These are phyloP conservation scores for Pinus albicaulis DNA, from an alignment of 75 land plant species.

Conservation along the genomic window DNA sequence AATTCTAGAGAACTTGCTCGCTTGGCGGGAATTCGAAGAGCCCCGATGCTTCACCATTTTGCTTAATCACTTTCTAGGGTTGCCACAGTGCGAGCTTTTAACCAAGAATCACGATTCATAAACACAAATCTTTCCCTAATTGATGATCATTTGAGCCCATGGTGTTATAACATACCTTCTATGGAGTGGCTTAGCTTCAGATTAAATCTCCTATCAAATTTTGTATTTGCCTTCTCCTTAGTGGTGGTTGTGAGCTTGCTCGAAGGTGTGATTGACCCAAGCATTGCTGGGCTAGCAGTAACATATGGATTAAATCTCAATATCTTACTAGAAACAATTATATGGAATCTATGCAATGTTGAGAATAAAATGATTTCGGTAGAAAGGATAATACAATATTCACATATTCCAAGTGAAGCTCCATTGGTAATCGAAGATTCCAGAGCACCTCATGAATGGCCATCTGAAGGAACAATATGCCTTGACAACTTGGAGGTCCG, in stretches of 20 bases:
- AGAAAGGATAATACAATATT: slow-evolving; percentile 91
- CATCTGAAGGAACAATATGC: slow-evolving; percentile 50
- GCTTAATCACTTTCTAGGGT: slow-evolving; percentile 44
- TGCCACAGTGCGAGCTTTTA: slow-evolving; percentile 42
- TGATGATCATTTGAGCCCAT: slow-evolving; percentile 68
- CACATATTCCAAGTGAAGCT: slow-evolving; percentile 71
- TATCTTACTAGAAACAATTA: slow-evolving; percentile 41
- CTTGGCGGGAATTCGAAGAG: slow-evolving; percentile 34
- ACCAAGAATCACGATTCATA: slow-evolving; percentile 49
- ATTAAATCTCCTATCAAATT: slow-evolving; percentile 66
- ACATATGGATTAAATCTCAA: slow-evolving; percentile 74
- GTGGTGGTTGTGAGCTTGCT: slow-evolving; percentile 71
- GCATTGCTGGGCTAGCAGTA: slow-evolving; percentile 75
- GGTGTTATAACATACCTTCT: slow-evolving; percentile 72
- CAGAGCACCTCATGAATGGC: slow-evolving; percentile 51
- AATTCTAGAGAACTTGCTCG: slow-evolving; percentile 53
- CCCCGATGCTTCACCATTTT: slow-evolving; percentile 49
- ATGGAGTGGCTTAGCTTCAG: slow-evolving; percentile 89
- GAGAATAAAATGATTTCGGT: slow-evolving; percentile 90
- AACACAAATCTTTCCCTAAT: slow-evolving; percentile 40
- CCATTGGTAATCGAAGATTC: slow-evolving; percentile 64
- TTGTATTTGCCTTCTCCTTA: slow-evolving; percentile 78
- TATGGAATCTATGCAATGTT: slow-evolving; percentile 75
- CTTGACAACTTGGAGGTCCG: slow-evolving; percentile 73
- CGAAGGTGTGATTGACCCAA: slow-evolving; percentile 48